A percentile compares a stretch with the other conserved stretches of the same genome.
Conservation (phyloP, 805 yeast genomes). For the Maudiozyma barnettii region DNA sequence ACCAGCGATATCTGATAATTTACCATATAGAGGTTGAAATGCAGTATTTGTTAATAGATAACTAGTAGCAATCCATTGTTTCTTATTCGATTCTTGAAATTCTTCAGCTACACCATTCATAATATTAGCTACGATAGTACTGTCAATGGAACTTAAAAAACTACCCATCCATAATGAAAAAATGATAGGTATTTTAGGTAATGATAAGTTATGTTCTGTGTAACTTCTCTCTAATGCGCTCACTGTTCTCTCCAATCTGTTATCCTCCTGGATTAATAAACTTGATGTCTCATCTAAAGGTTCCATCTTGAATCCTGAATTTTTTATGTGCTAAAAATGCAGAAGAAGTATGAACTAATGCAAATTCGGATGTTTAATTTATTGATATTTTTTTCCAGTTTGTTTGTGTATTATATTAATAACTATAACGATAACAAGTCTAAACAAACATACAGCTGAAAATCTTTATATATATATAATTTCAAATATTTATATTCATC, state of each 20-base stretch:
- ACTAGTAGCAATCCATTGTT: conserved; percentile 61
- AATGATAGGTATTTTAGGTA: conserved; percentile 26
- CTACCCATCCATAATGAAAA: conserved; percentile 39
- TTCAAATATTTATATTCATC: too few species aligned
- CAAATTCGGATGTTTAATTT: too few species aligned
- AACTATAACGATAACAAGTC: too few species aligned
- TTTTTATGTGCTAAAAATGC: too few species aligned
- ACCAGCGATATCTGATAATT: conserved; percentile 48
- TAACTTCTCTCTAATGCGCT: conserved; percentile 18
- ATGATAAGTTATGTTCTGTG: conserved; percentile 18
- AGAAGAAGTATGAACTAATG: too few species aligned
- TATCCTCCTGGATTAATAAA: conserved; percentile 5
- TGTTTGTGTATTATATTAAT: too few species aligned
- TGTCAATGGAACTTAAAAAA: conserved; percentile 38
- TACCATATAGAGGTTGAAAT: conserved; percentile 59
- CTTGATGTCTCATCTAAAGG: conserved; percentile 15
- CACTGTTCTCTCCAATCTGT: conserved; percentile 2
- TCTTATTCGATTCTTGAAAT: conserved; percentile 38
- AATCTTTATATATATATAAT: too few species aligned
- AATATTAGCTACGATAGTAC: conserved; percentile 42
- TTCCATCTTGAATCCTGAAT: conserved; percentile 6
- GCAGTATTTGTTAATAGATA: conserved; percentile 55
- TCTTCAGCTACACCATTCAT: conserved; percentile 40
- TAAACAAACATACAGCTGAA: too few species aligned
- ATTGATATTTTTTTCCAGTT: too few species aligned